phyloP scores from a whole-genome alignment of 2,329 filamentous ascomycete genomes.

The Cyanodermella asteris region DNA sequence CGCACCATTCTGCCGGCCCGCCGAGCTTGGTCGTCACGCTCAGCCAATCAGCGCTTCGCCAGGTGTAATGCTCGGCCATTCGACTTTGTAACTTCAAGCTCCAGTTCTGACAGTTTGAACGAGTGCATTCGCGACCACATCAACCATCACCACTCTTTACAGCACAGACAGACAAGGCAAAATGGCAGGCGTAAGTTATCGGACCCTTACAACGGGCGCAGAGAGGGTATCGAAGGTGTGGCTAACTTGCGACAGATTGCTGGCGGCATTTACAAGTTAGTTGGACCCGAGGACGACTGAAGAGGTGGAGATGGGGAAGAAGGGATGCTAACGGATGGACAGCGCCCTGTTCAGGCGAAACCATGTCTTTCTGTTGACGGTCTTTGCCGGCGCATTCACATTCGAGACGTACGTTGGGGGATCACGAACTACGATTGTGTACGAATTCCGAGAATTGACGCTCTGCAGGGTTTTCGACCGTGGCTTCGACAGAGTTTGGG shows the following conservation, averaged over 20 bases:
- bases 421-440: background rate
- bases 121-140: slow-evolving; percentile 2
- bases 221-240: no score
- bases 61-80: no score
- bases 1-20: no score
- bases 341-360: slow-evolving; percentile 76
- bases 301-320: background rate
- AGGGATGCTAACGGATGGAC: slow-evolving; percentile 10
- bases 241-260: slow-evolving; percentile 4
- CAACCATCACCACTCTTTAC: no score
- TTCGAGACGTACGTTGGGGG: slow-evolving; percentile 66
- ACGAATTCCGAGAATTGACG: background rate
- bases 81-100: no score
- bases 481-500: slow-evolving; percentile 77
- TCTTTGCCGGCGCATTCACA: slow-evolving; percentile 73
- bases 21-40: no score
- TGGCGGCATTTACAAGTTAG: slow-evolving; percentile 23
- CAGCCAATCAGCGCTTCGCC: no score
- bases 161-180: no score
- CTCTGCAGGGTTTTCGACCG: slow-evolving; percentile 25
- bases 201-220: background rate
- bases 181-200: slow-evolving; percentile 12
- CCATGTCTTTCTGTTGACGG: slow-evolving; percentile 62
- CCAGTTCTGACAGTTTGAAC: no score
- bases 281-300: slow-evolving; percentile 5